Evolutionary conservation across 1,139 yeast species (phyloP).

Genomic region (Kodamaea ohmeri): DNA sequence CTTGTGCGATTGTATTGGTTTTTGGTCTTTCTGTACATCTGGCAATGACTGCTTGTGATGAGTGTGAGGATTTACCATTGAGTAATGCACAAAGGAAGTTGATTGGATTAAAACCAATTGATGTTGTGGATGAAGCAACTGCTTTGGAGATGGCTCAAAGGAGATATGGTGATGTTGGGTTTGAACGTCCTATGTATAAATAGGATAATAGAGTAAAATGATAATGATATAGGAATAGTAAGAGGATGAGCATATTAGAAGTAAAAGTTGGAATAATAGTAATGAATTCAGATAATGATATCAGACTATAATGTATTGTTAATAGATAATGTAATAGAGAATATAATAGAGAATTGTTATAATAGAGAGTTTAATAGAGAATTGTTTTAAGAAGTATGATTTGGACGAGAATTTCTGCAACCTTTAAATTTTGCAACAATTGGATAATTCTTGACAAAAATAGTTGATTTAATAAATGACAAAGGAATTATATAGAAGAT

Average conservation of each 20-base stretch:
- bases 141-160: slow-evolving; percentile 15
- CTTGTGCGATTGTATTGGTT: slow-evolving; percentile 14
- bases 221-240: not conserved
- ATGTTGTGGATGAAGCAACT: slow-evolving; percentile 12
- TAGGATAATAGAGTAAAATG: slow-evolving; percentile 1
- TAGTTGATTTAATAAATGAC: too few species aligned
- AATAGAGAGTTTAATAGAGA: too few species aligned
- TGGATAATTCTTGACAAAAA: not conserved
- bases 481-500: too few species aligned
- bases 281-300: too few species aligned
- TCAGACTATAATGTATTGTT: too few species aligned
- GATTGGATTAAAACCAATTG: slow-evolving; percentile 28
- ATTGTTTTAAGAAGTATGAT: too few species aligned
- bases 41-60: slow-evolving; percentile 34
- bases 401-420: too few species aligned
- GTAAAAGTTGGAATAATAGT: too few species aligned
- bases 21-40: slow-evolving; percentile 19
- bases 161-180: slow-evolving; percentile 9
- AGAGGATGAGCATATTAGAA: not conserved
- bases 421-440: not conserved
- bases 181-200: slow-evolving; percentile 7
- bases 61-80: slow-evolving; percentile 43
- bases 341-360: too few species aligned
- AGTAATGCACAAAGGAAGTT: slow-evolving; percentile 35
- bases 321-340: too few species aligned